Evolutionary conservation across 805 yeast genomes (phyloP).

Genomic region (Candida anglica): DNA sequence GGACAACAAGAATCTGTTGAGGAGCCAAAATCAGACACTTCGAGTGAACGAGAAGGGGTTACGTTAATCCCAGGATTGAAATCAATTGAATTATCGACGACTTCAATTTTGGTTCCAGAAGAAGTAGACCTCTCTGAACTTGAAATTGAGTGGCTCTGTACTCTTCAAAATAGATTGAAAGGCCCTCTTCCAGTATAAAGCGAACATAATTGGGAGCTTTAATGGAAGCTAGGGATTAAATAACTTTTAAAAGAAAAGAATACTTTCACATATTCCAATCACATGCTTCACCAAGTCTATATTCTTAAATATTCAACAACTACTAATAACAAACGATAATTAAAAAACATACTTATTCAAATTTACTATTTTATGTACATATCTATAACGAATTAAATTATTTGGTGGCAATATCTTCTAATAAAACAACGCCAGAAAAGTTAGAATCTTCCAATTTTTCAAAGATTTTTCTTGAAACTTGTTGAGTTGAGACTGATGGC

Average conservation of each 20-base stretch:
- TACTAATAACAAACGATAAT: too few relatives aligned
- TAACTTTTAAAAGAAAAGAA: not conserved
- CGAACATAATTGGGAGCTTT: not conserved
- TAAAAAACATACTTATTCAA: too few relatives aligned
- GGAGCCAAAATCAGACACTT: not conserved
- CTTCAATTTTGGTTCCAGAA: constrained; percentile 17
- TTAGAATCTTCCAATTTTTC: constrained; percentile 48
- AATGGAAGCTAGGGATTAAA: not conserved
- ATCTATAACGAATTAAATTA: too few relatives aligned
- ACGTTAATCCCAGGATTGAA: constrained; percentile 9
- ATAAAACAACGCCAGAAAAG: constrained; percentile 54
- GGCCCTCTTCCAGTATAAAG: not conserved
- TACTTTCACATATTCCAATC: too few relatives aligned
- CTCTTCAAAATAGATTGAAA: constrained; percentile 11
- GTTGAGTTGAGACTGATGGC: constrained; percentile 64
- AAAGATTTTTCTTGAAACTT: constrained; percentile 58
- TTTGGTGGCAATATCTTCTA: constrained; percentile 61
- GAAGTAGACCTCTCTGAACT: constrained; percentile 18
- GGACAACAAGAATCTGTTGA: constrained; percentile 1
- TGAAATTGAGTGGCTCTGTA: constrained; percentile 24
- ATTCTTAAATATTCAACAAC: too few relatives aligned
- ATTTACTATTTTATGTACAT: too few relatives aligned
- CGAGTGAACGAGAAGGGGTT: constrained; percentile 1
- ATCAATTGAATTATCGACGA: constrained; percentile 13
- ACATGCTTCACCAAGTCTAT: too few relatives aligned